phyloP scores from a whole-genome alignment of 2,329 filamentous ascomycete genomes.

The Pseudocercospora macadamiae region DNA sequence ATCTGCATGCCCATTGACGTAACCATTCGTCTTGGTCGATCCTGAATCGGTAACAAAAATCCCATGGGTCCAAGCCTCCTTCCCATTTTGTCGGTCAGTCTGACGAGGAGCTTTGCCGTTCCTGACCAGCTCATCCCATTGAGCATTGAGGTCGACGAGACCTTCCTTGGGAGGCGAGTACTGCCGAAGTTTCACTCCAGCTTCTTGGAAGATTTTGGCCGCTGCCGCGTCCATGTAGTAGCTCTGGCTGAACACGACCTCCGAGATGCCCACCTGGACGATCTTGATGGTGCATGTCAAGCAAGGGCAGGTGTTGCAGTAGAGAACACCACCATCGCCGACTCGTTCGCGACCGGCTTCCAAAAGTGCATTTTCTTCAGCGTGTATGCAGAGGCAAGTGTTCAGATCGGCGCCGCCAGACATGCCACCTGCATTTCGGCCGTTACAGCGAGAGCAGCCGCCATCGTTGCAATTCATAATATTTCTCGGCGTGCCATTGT shows the following conservation, averaged over 20 bases:
- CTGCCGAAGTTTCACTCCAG: constrained; percentile 82
- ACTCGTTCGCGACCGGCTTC: constrained; percentile 93
- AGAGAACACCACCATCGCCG: constrained; percentile 77
- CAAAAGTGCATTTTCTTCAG: constrained; percentile 93
- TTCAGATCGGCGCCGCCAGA: constrained; percentile 73
- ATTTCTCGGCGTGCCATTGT: constrained; percentile 94
- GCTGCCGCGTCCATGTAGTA: constrained; percentile 90
- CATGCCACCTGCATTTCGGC: constrained; percentile 48
- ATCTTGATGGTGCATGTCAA: constrained; percentile 99
- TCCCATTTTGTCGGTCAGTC: constrained; percentile 1
- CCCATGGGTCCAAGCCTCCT: constrained; percentile 20
- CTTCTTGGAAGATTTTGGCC: constrained; percentile 78
- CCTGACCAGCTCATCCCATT: constrained; percentile 16
- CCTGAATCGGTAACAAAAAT: constrained; percentile 7
- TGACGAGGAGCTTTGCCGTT: constrained; percentile 13
- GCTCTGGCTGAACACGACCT: constrained; percentile 91
- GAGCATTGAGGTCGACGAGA: constrained; percentile 15
- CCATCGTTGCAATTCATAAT: constrained; percentile 90
- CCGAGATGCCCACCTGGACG: constrained; percentile 89
- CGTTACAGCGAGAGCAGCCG: constrained; percentile 84
- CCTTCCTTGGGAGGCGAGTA: constrained; percentile 66
- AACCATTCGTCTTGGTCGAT: not conserved
- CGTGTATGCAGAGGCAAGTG: constrained; percentile 95
- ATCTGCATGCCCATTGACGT: not conserved
- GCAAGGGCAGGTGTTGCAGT: constrained; percentile 72